Evolutionary conservation across 2,329 filamentous ascomycete genomes (phyloP), one percentile per base, ranked within the genome.

Genomic region (Hymenoscyphus occultus): DNA sequence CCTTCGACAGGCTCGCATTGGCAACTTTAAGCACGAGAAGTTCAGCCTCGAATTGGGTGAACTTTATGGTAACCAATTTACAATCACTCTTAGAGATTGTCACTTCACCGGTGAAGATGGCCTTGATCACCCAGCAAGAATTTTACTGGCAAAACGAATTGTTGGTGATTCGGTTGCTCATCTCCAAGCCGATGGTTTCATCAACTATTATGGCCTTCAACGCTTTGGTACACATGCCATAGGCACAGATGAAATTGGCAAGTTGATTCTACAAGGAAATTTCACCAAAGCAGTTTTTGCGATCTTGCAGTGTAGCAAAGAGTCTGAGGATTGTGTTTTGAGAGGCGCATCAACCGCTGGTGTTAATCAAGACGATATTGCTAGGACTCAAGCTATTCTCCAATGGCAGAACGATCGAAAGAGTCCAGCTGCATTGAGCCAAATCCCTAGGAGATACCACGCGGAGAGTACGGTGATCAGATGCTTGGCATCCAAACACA

Each of bases 191-290:
- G 84, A 89, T 56, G 95, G 95, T 2, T 99, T 96, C 81, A 88
- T 99, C 78, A 99, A 99, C 78, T 99, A 98, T 80, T 99, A 93
- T 74, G 95, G 95, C 9, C 86, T 98, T n/a, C 95, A 99, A 78
- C 88, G 95, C 31, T 99, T 99, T 73, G 95, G 95, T 35, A 94
- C 93, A 0, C 94, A 95, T 77, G 81, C 87, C 35, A 90, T 91
- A 13, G 90, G 93, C 40, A 99, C 95, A 0, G 92, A 98, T 73
- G 84, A 89, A 51, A 82, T 97, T 60, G 95, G 95, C 59, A 86
- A 90, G 74, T 89, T 91, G 76, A 93, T 99, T 74, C 83, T 99
- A 0, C 85, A 91, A 70, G 89, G 86, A 39, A 87, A 97, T 73
- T 93, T 93, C 71, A 84, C 93, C 74, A 90, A 86, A 39, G 94